Evolutionary conservation across 305 asterid genomes (phyloP).

Genomic region (Ruellia speciosa): DNA sequence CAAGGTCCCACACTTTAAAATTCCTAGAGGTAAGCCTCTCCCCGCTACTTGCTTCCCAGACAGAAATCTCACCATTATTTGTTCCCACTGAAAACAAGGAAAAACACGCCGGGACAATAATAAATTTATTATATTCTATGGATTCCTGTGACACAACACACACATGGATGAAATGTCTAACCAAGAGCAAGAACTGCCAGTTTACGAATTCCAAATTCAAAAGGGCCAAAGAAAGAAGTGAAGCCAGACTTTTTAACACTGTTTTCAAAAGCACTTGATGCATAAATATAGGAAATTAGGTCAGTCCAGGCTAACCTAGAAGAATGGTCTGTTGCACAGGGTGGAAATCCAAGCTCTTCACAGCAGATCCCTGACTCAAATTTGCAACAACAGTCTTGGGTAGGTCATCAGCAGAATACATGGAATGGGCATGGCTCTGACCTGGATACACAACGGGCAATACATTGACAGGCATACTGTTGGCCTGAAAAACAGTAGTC

Average conservation of each 20-base stretch:
- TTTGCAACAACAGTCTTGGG: slow-evolving; percentile 53
- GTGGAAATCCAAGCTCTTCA: slow-evolving; percentile 70
- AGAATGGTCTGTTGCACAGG: slow-evolving; percentile 47
- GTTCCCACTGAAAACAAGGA: slow-evolving; percentile 52
- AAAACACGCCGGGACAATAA: neutral
- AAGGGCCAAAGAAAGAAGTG: slow-evolving; percentile 7
- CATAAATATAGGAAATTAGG: slow-evolving; percentile 1
- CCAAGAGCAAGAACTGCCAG: slow-evolving; percentile 3
- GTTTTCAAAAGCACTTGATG: slow-evolving; percentile 9
- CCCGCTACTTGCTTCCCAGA: slow-evolving; percentile 54
- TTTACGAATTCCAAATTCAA: slow-evolving; percentile 6
- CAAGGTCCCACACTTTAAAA: slow-evolving; percentile 56
- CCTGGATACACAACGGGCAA: slow-evolving; percentile 34
- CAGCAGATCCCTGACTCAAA: slow-evolving; percentile 58
- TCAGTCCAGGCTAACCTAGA: slow-evolving; percentile 39
- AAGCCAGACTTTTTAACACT: slow-evolving; percentile 1
- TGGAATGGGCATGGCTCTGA: slow-evolving; percentile 35
- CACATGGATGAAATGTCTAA: slow-evolving; percentile 12
- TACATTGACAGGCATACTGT: slow-evolving; percentile 35
- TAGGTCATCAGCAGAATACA: slow-evolving; percentile 42
- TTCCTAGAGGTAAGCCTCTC: slow-evolving; percentile 35
- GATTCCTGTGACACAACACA: slow-evolving; percentile 1
- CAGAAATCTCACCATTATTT: slow-evolving; percentile 43
- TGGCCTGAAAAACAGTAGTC: slow-evolving; percentile 28
- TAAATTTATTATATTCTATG: neutral